phyloP scores from a whole-genome alignment of 352 stramenopile genomes.

The Phytophthora idaei region DNA sequence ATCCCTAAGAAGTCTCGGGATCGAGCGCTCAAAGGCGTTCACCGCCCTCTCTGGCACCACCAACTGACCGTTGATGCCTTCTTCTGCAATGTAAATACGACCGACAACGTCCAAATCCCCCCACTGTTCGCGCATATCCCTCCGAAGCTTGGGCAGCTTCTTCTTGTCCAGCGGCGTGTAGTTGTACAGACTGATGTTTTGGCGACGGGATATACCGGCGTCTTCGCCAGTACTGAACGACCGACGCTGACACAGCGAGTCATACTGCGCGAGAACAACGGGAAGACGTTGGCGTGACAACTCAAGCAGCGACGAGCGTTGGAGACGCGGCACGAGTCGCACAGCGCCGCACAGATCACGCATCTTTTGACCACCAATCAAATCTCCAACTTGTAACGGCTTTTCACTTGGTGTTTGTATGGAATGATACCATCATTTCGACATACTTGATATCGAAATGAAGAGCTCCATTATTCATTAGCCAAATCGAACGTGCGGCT shows the following conservation, averaged over 20 bases:
- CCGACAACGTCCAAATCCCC: conserved; percentile 55
- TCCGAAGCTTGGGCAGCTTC: conserved; percentile 38
- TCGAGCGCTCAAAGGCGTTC: conserved; percentile 29
- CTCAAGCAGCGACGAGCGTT: conserved; percentile 21
- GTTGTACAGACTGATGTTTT: conserved; percentile 60
- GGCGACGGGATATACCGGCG: conserved; percentile 14
- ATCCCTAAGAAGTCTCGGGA: conserved; percentile 26
- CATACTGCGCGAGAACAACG: neutral
- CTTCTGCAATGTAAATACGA: conserved; percentile 93
- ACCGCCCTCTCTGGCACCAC: conserved; percentile 85
- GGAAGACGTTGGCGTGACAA: conserved; percentile 2
- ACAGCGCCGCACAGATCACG: conserved; percentile 1
- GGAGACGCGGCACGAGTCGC: conserved; percentile 16
- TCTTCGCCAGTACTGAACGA: conserved; percentile 7
- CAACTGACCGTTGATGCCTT: conserved; percentile 96
- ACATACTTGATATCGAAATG: neutral
- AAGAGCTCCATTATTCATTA: conserved; percentile 13
- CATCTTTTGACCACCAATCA: conserved; percentile 23
- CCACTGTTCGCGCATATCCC: conserved; percentile 49
- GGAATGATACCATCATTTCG: conserved; percentile 15
- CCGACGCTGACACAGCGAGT: conserved; percentile 4
- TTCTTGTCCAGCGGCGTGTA: conserved; percentile 42
- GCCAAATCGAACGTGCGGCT: conserved; percentile 15
- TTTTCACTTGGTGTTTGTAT: conserved; percentile 25
- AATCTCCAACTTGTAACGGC: conserved; percentile 12